Base-by-base conservation (phyloP, 2,329 filamentous ascomycete species). In the Salinomyces thailandicus region DNA sequence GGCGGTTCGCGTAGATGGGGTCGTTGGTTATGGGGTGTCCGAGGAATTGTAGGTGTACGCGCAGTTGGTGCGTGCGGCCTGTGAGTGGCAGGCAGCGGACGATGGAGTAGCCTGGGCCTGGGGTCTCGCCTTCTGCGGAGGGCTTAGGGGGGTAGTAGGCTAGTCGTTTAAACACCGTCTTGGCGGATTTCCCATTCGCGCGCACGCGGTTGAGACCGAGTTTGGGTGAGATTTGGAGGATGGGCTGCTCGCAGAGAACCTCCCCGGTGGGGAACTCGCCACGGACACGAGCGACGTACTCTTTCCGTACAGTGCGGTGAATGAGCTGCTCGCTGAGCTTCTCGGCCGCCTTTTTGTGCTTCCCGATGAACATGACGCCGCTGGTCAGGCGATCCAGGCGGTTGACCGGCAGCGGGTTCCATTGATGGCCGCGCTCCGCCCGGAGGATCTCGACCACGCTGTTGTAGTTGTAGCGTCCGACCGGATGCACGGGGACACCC, bases 361-460 rank as follows among this genome's bases (percentile, higher is more conserved):
- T 98, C 18, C 81, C 91, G 50, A 98, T 79, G 60, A 98, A 98
- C 89, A 98, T 96, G 57, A 98, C 83, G 33, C 91, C 91, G 50
- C 85, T 94, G 0, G 91, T 98, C 51, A 98, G 66, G 35, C 91
- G 72, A 58, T 98, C 91, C 18, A 98, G 74, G n/a, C 91, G 72
- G 54, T 98, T 94, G 64, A 89, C 96, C 0, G 91, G 77, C 37
- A 77, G 59, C 1, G 77, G 76, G 39, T 77, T 69, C 59, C 69
- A 80, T 9, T 63, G 60, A 36, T 68, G 62, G 18, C 70, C 68
- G 24, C 75, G 62, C 54, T 94, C 82, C 2, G 83, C 75, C 49
- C 83, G 79, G 75, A 98, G 80, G 48, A 98, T 94, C 66, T 96
- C 87, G 26, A 93, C 73, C 31, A 98, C 75, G 1, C 85, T 89